Evolutionary conservation across 257 asterid species (phyloP), one percentile per base, ranked within the genome.

Genomic region (Coffea canephora): DNA sequence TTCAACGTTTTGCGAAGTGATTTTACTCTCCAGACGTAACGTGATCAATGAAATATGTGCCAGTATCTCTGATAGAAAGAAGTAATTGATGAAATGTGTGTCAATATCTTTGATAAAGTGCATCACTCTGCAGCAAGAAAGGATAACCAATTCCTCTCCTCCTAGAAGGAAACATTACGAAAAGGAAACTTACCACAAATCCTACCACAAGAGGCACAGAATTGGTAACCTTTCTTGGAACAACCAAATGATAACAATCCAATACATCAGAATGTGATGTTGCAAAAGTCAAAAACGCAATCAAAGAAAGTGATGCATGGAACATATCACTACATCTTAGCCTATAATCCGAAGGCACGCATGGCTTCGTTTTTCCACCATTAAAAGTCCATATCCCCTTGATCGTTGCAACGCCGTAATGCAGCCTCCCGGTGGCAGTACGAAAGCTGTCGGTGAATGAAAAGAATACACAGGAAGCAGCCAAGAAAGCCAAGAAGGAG

Each of bases 81-180:
- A 45, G 7, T 45, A 45, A 45, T 45, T 45, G 48, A 45, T 61
- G 67, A 27, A 23, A 68, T 39, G 23, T 12, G 23, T 45, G 15
- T 79, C 66, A 71, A 15, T 79, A 5, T 25, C 71, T 79, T 6
- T 43, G 31, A 59, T 48, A 71, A 8, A 72, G 36, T 36, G 70
- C 72, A 76, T 87, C 92, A 80, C 82, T 85, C 79, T 89, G 91
- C 82, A 89, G 86, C 88, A 89, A 86, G 86, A 91, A 88, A 43
- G 92, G 92, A 76, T 87, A 81, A 49, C 93, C 93, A 54, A 91
- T 87, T 6, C 96, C 96, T 82, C 91, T 84, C 71, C 96, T 91
- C 64, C 87, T 80, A 0, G 92, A 91, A 82, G 92, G 93, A 64
- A 87, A 87, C 84, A 91, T 52, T 71, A 91, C 95, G 77, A 91